Evolutionary conservation across 2,329 filamentous ascomycete species (phyloP).

Genomic region (Xylariales sp.): DNA sequence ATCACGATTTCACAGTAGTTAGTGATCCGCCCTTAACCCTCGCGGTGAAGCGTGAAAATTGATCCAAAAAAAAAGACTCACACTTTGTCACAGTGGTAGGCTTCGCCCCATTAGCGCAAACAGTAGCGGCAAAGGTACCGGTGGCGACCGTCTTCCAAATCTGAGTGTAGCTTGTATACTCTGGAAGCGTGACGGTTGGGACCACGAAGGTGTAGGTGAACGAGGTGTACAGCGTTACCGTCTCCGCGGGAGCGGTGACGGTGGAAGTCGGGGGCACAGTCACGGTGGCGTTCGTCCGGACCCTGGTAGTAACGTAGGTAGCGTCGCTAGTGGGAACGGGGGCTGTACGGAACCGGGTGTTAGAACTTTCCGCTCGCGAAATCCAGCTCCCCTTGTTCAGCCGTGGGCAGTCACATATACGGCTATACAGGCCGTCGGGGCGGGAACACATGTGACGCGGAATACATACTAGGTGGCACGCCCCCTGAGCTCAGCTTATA

Average conservation of each 20-base stretch:
- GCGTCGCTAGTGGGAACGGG: constrained; percentile 1
- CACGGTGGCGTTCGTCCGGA: not conserved
- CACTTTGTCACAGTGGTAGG: constrained; percentile 10
- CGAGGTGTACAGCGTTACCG: not conserved
- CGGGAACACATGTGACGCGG: not conserved
- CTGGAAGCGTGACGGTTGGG: not conserved
- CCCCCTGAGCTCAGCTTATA: not conserved
- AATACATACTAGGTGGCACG: constrained; percentile 10
- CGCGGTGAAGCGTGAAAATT: not conserved
- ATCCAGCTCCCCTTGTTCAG: not conserved
- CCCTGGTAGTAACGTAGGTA: not conserved
- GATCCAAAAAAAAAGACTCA: not conserved
- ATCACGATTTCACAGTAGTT: not conserved
- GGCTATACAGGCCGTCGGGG: too few species aligned
- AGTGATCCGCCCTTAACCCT: not conserved
- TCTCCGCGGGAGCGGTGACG: not conserved
- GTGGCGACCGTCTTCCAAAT: constrained; percentile 11
- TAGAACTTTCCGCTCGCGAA: not conserved
- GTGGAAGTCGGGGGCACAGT: not conserved
- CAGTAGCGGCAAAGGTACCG: constrained; percentile 8
- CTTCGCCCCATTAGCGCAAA: constrained; percentile 13
- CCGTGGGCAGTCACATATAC: too few species aligned
- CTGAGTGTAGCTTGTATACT: constrained; percentile 2
- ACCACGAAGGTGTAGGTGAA: not conserved
- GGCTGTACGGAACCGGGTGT: not conserved